Evolutionary conservation across 371 early-diverging fungal genomes (phyloP).

Genomic region (Rhizopus arrhizus): DNA sequence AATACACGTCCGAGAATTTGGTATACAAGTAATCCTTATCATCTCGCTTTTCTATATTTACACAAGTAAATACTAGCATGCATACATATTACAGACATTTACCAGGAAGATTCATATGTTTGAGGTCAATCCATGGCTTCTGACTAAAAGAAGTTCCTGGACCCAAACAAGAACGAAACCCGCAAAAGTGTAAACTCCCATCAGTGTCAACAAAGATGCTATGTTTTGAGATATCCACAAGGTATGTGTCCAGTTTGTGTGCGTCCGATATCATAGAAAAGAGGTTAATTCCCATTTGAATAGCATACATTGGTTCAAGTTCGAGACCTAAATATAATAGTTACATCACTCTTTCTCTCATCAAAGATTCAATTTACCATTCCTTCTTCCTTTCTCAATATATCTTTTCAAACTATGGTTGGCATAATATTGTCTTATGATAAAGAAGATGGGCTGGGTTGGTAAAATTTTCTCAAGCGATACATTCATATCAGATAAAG

Average conservation of each 20-base stretch:
- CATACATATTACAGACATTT: not conserved
- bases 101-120: constrained; percentile 1
- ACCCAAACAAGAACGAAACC: constrained; percentile 11
- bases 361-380: constrained; percentile 6
- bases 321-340: not conserved
- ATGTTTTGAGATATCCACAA: constrained; percentile 4
- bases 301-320: constrained; percentile 9
- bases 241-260: constrained; percentile 7
- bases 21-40: not conserved
- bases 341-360: not conserved
- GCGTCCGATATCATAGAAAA: constrained; percentile 27
- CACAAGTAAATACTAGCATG: not conserved
- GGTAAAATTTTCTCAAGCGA: not conserved
- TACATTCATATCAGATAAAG: not conserved
- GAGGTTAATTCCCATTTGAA: constrained; percentile 21
- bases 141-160: not conserved
- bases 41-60: not conserved
- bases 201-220: constrained; percentile 10
- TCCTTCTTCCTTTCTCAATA: not conserved
- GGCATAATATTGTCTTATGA: constrained; percentile 4
- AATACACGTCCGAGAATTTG: not conserved
- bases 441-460: not conserved
- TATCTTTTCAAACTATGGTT: constrained; percentile 5
- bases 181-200: constrained; percentile 11
- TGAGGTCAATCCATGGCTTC: constrained; percentile 10